Base-by-base conservation (phyloP, 768 basidiomycete species). In the Suillus discolor region DNA sequence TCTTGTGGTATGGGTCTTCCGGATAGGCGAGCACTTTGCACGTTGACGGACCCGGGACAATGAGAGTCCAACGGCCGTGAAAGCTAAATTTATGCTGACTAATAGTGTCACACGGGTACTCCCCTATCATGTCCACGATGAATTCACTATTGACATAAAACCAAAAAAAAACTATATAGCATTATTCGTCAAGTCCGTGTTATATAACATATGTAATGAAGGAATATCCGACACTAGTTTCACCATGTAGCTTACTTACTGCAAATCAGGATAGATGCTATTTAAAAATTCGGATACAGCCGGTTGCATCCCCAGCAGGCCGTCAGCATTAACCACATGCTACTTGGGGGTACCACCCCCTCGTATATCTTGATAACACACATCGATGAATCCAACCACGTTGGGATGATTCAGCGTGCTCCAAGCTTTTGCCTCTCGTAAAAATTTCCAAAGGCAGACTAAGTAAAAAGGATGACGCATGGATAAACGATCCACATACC, bases 391-490 rank as follows among this genome's bases (percentile, higher is more conserved):
- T 6, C 68, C 71, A 18, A 65, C 70, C 44, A 77, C 60, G 38
- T 73, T 73, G 25, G 63, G 64, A 31, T 77, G 71, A 25, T 61
- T 36, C 51, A 75, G 45, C 2, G 67, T 65, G 45, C 69, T 62
- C 74, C 74, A 75, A 23, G 77, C 68, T 47, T 72, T 72, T 49
- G 68, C 74, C 67, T 75, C 74, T 54, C 74, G 71, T 16, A 67
- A 55, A 28, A 77, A 67, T 68, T 74, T 74, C 75, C 75, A 55
- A 28, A 55, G 20, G 4, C 9, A 60, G 11, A 25, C 25, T 60
- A 6, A 42, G 18, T 28, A 20, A 60, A 41, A 42, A 42, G 25
- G 18, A 60, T 60, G 13, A 42, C 9, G 1, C 2, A 20, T 4
- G 28, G 13, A 18, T 12, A 18, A 42, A 60, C 0, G 12, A 6